Percentiles rank a stretch among this genome's conserved stretches.
phyloP scores from a whole-genome alignment of 2,329 filamentous ascomycete species.

The Xylariaceae sp. region DNA sequence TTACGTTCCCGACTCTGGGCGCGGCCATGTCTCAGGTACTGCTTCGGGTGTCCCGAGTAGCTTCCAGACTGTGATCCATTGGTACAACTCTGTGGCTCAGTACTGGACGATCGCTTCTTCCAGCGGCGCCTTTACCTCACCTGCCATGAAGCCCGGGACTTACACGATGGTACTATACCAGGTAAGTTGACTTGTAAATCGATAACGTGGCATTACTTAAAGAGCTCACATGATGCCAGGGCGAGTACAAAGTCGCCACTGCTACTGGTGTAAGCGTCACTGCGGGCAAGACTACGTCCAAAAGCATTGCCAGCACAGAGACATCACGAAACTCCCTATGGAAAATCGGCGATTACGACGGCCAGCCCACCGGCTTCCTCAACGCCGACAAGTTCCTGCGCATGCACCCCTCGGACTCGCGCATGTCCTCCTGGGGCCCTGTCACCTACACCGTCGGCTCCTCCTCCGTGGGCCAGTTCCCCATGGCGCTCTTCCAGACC shows the following conservation, averaged over 20 bases:
- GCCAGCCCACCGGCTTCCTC: constrained; percentile 58
- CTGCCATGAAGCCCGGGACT: constrained; percentile 62
- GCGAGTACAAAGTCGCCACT: constrained; percentile 51
- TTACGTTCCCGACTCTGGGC: constrained; percentile 50
- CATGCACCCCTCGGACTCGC: constrained; percentile 64
- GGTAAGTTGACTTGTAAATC: constrained; percentile 11
- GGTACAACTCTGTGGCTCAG: constrained; percentile 59
- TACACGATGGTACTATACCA: constrained; percentile 66
- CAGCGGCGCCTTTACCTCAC: constrained; percentile 56
- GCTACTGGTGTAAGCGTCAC: constrained; percentile 42
- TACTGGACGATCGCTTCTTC: constrained; percentile 59
- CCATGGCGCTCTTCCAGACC: constrained; percentile 62
- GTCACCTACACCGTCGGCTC: constrained; percentile 58
- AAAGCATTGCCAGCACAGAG: constrained; percentile 42
- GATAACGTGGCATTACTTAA: no score
- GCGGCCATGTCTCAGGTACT: constrained; percentile 57
- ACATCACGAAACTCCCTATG: constrained; percentile 51
- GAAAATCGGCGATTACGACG: constrained; percentile 63
- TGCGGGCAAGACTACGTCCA: constrained; percentile 44
- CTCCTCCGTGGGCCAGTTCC: constrained; percentile 48
- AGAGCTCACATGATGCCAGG: constrained; percentile 31
- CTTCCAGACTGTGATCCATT: constrained; percentile 58
- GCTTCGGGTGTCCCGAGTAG: constrained; percentile 51
- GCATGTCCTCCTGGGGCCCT: constrained; percentile 59
- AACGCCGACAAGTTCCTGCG: constrained; percentile 63